Conservation (phyloP, 768 basidiomycete species). For the Leccinum uliginosum region DNA sequence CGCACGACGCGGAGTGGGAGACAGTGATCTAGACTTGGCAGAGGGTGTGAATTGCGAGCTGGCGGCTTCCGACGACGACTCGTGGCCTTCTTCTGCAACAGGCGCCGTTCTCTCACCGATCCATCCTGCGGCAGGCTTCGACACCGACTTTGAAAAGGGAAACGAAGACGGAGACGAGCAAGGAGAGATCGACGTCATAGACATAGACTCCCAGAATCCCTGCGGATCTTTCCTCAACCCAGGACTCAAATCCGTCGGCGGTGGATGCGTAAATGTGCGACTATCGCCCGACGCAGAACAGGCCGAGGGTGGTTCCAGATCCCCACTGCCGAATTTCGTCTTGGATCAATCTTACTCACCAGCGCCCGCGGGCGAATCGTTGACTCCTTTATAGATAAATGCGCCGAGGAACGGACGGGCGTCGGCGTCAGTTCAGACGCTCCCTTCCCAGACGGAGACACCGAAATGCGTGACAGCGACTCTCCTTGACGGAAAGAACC, state of each 20-base stretch:
- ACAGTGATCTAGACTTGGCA: slow-evolving; percentile 14
- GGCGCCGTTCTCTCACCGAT: neutral
- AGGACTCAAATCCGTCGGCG: slow-evolving; percentile 3
- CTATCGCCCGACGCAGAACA: neutral
- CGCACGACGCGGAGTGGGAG: slow-evolving; percentile 7
- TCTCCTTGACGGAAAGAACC: slow-evolving; percentile 20
- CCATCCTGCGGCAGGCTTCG: neutral
- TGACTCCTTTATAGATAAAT: neutral
- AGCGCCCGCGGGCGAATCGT: neutral
- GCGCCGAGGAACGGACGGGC: slow-evolving; percentile 1
- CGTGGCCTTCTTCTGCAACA: neutral
- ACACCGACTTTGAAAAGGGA: slow-evolving; percentile 12
- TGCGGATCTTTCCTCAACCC: slow-evolving; percentile 22
- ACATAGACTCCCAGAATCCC: slow-evolving; percentile 23
- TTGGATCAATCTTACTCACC: too few species aligned
- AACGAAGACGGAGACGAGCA: slow-evolving; percentile 14
- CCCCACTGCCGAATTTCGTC: neutral
- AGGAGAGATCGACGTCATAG: slow-evolving; percentile 12
- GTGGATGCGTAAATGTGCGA: neutral
- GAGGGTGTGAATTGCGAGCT: neutral
- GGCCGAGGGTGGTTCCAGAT: neutral
- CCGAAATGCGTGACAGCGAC: neutral
- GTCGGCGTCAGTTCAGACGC: slow-evolving; percentile 6
- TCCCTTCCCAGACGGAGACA: neutral
- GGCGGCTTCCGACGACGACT: neutral